Percentiles rank a stretch among this genome's conserved stretches.
Conservation (phyloP, 108 stramenopile genomes). For the Nitzschia sp. region DNA sequence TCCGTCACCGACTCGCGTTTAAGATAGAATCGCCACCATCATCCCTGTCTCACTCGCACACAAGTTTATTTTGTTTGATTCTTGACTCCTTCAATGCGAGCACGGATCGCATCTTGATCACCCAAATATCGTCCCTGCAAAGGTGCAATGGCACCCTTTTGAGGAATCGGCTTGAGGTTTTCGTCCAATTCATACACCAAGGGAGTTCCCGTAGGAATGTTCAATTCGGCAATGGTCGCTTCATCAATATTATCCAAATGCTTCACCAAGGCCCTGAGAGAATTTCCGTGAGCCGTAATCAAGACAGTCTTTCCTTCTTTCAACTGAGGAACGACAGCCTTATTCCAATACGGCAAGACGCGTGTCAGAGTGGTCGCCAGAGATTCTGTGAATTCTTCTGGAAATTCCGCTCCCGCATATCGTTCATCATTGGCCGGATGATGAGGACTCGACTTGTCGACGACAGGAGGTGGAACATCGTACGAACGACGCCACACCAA, state of each 20-base stretch:
- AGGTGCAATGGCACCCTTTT: conserved; percentile 80
- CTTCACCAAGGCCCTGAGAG: conserved; percentile 90
- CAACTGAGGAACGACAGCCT: conserved; percentile 75
- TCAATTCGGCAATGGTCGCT: conserved; percentile 78
- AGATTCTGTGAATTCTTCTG: conserved; percentile 80
- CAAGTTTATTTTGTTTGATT: conserved; percentile 93
- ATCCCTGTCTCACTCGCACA: neutral
- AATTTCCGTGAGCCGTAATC: conserved; percentile 93
- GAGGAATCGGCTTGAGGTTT: conserved; percentile 77
- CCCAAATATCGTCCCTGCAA: conserved; percentile 96
- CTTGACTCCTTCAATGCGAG: conserved; percentile 96
- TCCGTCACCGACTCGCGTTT: no score
- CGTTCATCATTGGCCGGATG: conserved; percentile 88
- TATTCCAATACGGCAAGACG: conserved; percentile 84
- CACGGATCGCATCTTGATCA: conserved; percentile 92
- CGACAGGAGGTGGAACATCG: conserved; percentile 88
- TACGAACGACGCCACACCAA: conserved; percentile 88
- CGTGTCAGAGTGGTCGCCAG: conserved; percentile 88
- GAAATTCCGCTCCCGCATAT: conserved; percentile 58
- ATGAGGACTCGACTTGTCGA: conserved; percentile 65
- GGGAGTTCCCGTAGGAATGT: conserved; percentile 92
- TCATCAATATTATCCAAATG: conserved; percentile 88
- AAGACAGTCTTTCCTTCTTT: conserved; percentile 79
- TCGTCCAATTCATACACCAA: conserved; percentile 91
- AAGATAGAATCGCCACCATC: no score